A percentile compares a stretch with the other conserved stretches of the same genome.
phyloP scores from a whole-genome alignment of 768 basidiomycete genomes.

The Amanita subjunquillea region DNA sequence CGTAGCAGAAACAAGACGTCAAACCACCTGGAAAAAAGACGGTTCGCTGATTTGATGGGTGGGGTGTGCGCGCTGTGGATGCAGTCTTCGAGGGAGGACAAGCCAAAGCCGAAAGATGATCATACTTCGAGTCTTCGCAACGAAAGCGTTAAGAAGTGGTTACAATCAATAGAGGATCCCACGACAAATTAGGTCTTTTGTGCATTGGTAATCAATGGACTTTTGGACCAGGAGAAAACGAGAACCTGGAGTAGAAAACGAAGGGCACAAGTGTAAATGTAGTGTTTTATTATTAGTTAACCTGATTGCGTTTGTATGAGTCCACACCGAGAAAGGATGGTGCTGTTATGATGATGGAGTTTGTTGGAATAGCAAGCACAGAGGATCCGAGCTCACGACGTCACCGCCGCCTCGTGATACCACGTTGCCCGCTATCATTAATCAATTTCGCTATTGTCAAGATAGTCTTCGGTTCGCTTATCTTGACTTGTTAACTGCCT shows the following conservation, averaged over 20 bases:
- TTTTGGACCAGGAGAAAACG: background rate
- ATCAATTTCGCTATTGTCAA: no score
- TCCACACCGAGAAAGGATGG: no score
- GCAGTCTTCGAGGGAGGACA: background rate
- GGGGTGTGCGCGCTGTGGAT: slow-evolving; percentile 5
- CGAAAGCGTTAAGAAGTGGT: background rate
- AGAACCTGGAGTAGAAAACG: background rate
- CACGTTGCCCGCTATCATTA: no score
- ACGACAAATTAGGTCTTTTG: background rate
- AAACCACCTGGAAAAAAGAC: background rate
- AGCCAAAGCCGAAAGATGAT: background rate
- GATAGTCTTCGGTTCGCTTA: no score
- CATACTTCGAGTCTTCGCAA: slow-evolving; percentile 1
- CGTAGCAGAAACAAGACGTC: slow-evolving; percentile 1
- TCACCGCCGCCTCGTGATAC: no score
- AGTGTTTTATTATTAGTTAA: no score
- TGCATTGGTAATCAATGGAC: background rate
- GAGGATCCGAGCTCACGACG: no score
- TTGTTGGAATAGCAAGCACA: no score
- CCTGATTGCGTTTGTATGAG: no score
- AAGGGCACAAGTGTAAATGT: background rate
- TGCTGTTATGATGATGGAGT: no score
- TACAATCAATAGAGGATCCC: background rate
- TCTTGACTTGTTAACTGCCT: no score
- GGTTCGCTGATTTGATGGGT: slow-evolving; percentile 4